Base-by-base conservation (phyloP, 2,329 filamentous ascomycete species). In the Colletotrichum cordylinicola region DNA sequence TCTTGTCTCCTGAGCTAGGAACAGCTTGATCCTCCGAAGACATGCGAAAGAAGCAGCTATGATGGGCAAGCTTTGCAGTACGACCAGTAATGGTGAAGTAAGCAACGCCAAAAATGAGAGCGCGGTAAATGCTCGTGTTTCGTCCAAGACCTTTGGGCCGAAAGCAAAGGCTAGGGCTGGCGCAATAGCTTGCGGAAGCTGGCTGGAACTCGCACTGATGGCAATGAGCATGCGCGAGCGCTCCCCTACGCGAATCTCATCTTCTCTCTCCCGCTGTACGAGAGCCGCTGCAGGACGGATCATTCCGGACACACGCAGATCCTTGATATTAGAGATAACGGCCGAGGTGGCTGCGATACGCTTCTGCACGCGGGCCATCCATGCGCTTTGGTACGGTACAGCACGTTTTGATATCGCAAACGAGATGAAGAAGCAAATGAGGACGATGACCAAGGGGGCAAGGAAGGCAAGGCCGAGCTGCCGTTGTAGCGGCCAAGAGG, bases 391-490 rank as follows among this genome's bases (percentile, higher is more conserved):
- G 24, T 81, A 79, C 16, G 79, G 74, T 72, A 82, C 83, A 2
- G 84, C 80, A 33, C 82, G 77, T 43, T 80, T 81, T 2, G 81
- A 82, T 2, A 74, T 6, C 3, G 31, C 21, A 9, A 31, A n/a
- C 5, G 65, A 68, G 16, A 24, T 39, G 12, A 77, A 31, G 3
- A 78, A 77, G 24, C 80, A 82, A 3, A 80, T 6, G 10, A 86
- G 62, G 0, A 88, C 86, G 4, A 89, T 81, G 0, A 85, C 83
- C 8, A 91, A 82, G 0, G 90, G 89, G 0, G 87, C 86, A 0
- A 86, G 79, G 52, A 88, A 91, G 0, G 88, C 87, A 1, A 83
- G 80, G 0, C 90, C 89, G 1, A 91, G 78, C 64, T 89, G 84
- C 4, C 77, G 78, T 21, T 89, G 82, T 1, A 91, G 81, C 0